Evolutionary conservation across 2,329 filamentous ascomycete species (phyloP).

Genomic region (Rutstroemia sp.): DNA sequence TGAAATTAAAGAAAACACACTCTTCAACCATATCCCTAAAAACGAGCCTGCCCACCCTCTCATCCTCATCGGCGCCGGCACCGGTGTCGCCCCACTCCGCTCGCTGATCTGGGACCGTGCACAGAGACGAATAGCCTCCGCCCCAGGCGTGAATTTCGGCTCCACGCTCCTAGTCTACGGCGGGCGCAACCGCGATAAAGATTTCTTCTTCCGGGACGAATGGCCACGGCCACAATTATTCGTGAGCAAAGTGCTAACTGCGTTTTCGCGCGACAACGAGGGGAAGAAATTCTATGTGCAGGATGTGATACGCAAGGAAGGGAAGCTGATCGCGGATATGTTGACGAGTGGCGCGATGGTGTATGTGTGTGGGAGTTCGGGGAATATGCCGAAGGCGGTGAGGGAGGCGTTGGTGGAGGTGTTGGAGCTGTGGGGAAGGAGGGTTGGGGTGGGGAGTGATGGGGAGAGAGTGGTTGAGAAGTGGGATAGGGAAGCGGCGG

Average conservation of each 20-base stretch:
- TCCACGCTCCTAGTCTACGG: conserved; percentile 67
- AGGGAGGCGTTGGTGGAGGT: conserved; percentile 58
- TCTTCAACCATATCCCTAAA: conserved; percentile 38
- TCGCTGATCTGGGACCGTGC: conserved; percentile 72
- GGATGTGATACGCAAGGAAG: conserved; percentile 28
- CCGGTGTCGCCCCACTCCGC: conserved; percentile 78
- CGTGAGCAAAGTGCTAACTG: conserved; percentile 45
- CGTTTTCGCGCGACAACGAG: conserved; percentile 63
- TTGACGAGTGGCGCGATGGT: conserved; percentile 46
- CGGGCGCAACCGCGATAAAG: conserved; percentile 63
- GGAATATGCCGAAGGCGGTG: conserved; percentile 65
- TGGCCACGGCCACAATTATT: conserved; percentile 46
- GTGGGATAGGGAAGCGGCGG: conserved; percentile 40
- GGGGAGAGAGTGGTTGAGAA: background rate
- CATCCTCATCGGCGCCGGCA: conserved; percentile 76
- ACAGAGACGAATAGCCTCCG: background rate
- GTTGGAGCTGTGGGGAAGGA: conserved; percentile 35
- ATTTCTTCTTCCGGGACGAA: conserved; percentile 77
- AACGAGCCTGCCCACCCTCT: conserved; percentile 42
- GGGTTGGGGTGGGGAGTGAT: too few species aligned
- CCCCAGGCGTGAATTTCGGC: conserved; percentile 21
- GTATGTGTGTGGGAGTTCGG: conserved; percentile 51
- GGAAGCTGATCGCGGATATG: conserved; percentile 34
- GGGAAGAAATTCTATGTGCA: conserved; percentile 58
- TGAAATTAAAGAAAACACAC: conserved; percentile 42